Evolutionary conservation across 306 rosid species (phyloP), one percentile per base, ranked within the genome.

Genomic region (Trifolium fragiferum): DNA sequence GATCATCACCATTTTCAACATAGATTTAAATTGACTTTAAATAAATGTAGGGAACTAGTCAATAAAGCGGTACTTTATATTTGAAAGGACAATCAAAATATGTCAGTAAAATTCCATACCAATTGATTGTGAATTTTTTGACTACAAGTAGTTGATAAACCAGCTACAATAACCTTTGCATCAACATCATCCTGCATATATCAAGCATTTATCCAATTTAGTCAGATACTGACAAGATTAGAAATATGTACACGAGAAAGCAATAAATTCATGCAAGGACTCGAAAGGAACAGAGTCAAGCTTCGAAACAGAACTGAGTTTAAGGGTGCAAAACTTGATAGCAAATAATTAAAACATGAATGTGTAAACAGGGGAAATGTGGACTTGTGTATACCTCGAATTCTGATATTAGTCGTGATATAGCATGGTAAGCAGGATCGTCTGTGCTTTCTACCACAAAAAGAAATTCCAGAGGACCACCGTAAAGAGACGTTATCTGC

Each of bases 111-210:
- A 41, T 30, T 49, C 76, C 85, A 40, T 88, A 93, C 98, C 97
- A 93, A 78, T 71, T 93, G 98, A 73, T 93, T 93, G 84, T 93
- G 97, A 84, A 93, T 86, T 80, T 93, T 93, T 83, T 93, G 98
- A 85, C 98, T 93, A 67, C 98, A 93, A 64, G 97, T 91, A 78
- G 96, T 91, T 76, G 96, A 89, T 51, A 88, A 84, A 77, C 89
- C 96, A 83, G 98, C 96, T 43, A 91, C 91, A 66, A 91, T 58
- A 78, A 93, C 44, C 84, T 84, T 89, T 51, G 91, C 93, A 67
- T 93, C 96, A 78, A 93, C 94, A 32, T 88, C 77, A 71, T 88
- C 98, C 98, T 93, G 92, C 60, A 76, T 78, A 74, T 20, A 85
- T 67, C 75, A 80, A 65, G 65, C 68, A 85, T 33, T 14, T 23